Conservation (phyloP, 139 green algal species). For the Desmodesmus armatus region DNA sequence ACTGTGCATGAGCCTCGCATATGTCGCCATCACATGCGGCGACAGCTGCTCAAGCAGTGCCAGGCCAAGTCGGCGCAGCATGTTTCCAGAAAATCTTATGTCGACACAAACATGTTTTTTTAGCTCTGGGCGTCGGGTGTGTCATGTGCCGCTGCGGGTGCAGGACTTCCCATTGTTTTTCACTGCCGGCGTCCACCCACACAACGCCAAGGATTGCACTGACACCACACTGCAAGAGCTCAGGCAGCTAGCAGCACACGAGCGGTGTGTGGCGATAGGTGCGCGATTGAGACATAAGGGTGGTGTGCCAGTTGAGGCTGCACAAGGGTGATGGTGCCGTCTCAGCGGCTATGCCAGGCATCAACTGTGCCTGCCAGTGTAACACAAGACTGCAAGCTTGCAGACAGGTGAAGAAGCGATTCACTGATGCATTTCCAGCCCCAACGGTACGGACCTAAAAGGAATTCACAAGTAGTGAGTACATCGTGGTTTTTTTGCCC, state of each 20-base stretch:
- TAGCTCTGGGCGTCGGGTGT: no score
- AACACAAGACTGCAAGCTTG: background rate
- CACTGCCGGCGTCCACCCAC: constrained; percentile 82
- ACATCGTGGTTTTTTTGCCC: background rate
- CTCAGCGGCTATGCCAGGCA: background rate
- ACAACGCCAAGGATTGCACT: constrained; percentile 80
- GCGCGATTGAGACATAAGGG: background rate
- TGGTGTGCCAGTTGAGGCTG: background rate
- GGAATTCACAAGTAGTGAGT: background rate
- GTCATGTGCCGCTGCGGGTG: no score
- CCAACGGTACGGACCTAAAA: background rate
- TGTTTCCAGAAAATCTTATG: no score
- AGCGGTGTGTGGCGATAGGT: constrained; percentile 68
- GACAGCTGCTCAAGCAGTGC: no score
- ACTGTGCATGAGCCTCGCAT: no score
- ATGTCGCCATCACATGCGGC: no score
- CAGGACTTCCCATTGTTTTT: constrained; percentile 66
- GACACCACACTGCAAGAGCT: constrained; percentile 59
- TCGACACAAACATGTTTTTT: no score
- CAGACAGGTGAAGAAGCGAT: background rate
- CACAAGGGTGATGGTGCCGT: background rate
- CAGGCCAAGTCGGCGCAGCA: no score
- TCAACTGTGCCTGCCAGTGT: background rate
- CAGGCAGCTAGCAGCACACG: constrained; percentile 54
- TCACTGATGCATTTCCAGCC: background rate